A percentile compares a stretch with the other conserved stretches of the same genome.
phyloP scores from a whole-genome alignment of 129 eudicot genomes.

The Heracleum sosnowskyi region DNA sequence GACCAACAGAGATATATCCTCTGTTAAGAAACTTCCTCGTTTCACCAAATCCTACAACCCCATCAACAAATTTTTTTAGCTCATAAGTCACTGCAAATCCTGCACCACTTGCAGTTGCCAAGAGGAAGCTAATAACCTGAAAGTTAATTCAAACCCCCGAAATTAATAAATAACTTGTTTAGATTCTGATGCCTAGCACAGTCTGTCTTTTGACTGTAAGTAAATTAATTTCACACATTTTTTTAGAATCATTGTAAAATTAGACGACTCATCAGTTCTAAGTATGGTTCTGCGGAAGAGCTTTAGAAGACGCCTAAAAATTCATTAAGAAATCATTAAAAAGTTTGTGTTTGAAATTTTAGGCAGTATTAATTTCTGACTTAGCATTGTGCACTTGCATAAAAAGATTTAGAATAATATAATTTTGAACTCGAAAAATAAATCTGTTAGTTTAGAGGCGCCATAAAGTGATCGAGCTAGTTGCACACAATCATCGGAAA shows the following conservation, averaged over 20 bases:
- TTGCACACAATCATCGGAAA: background rate
- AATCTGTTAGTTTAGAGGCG: background rate
- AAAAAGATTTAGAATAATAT: background rate
- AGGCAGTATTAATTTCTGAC: too few species aligned
- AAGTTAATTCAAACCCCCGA: background rate
- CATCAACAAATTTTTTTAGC: slow-evolving; percentile 7
- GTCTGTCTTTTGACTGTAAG: background rate
- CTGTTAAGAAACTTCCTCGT: slow-evolving; percentile 18
- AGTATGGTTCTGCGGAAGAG: background rate
- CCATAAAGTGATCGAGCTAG: background rate
- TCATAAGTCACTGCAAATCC: slow-evolving; percentile 39
- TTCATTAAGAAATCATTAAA: too few species aligned
- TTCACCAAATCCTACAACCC: background rate
- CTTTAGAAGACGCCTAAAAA: too few species aligned
- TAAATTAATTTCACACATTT: background rate
- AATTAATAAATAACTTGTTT: background rate
- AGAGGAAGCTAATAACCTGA: slow-evolving; percentile 27
- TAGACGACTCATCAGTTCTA: background rate
- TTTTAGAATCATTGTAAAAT: background rate
- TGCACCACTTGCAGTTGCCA: slow-evolving; percentile 47
- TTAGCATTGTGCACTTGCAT: too few species aligned
- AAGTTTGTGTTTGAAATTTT: too few species aligned
- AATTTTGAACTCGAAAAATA: background rate
- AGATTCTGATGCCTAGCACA: background rate
- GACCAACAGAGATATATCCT: slow-evolving; percentile 23